Percentiles rank a stretch among this genome's conserved stretches.
These are phyloP conservation scores for Fonsecaea erecta DNA, from an alignment of 2,329 filamentous ascomycete species.

Conservation along the genomic window DNA sequence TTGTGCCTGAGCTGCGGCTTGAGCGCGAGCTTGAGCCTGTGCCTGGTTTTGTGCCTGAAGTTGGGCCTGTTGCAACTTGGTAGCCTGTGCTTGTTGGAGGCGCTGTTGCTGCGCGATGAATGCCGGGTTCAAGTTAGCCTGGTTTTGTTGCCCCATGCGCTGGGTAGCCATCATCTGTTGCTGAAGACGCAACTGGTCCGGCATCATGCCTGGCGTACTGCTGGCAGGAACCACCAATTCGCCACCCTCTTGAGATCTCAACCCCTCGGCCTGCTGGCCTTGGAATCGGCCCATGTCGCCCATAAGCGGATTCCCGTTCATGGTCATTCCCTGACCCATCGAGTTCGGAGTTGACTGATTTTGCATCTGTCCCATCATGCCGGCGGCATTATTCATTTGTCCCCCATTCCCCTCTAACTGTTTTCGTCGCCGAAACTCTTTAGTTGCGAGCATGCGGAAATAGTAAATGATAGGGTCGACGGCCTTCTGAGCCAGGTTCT, in stretches of 20 bases:
- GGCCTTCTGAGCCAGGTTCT: slow-evolving; percentile 50
- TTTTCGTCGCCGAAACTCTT: slow-evolving; percentile 44
- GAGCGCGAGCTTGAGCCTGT: slow-evolving; percentile 47
- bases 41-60: slow-evolving; percentile 47
- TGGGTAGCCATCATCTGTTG: slow-evolving; percentile 50
- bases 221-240: slow-evolving; percentile 68
- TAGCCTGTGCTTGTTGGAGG: slow-evolving; percentile 45
- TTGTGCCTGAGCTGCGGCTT: slow-evolving; percentile 39
- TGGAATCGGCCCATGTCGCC: slow-evolving; percentile 60
- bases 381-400: slow-evolving; percentile 26
- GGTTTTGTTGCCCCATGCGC: slow-evolving; percentile 47
- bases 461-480: slow-evolving; percentile 58
- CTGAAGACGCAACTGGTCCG: slow-evolving; percentile 47
- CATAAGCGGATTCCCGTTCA: slow-evolving; percentile 39
- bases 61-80: slow-evolving; percentile 44
- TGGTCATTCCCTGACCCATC: slow-evolving; percentile 23
- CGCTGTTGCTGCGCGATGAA: slow-evolving; percentile 51
- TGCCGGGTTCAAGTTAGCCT: slow-evolving; percentile 45
- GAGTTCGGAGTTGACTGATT: slow-evolving; percentile 38
- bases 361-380: slow-evolving; percentile 27
- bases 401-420: slow-evolving; percentile 25
- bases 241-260: slow-evolving; percentile 64
- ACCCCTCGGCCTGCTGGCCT: slow-evolving; percentile 65
- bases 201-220: slow-evolving; percentile 55
- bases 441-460: slow-evolving; percentile 56